A percentile compares a stretch with the other conserved stretches of the same genome.
These are phyloP conservation scores for Diaporthe aspalathi DNA, from an alignment of 2,329 filamentous ascomycete genomes.

Conservation along the genomic window DNA sequence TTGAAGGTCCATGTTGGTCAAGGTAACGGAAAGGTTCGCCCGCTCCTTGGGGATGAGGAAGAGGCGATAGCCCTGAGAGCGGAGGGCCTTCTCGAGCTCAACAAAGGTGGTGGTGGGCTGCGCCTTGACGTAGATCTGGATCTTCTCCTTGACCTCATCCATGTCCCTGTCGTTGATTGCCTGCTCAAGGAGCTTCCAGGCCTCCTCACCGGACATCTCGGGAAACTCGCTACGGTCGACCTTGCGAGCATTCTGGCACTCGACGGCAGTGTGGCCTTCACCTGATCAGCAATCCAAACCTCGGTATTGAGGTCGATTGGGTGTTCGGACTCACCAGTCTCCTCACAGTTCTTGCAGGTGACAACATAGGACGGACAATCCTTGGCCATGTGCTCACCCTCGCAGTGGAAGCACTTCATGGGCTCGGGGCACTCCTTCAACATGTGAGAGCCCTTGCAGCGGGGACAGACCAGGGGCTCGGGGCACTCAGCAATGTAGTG, in stretches of 20 bases:
- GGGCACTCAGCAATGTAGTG: slow-evolving; percentile 73
- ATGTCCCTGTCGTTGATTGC: slow-evolving; percentile 67
- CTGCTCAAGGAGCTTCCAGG: slow-evolving; percentile 66
- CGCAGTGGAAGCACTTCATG: slow-evolving; percentile 54
- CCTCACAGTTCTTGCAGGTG: slow-evolving; percentile 72
- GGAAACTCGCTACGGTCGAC: slow-evolving; percentile 65
- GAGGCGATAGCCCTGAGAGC: slow-evolving; percentile 62
- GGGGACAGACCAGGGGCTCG: slow-evolving; percentile 50
- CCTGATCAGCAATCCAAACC: slow-evolving; percentile 31
- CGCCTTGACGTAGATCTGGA: slow-evolving; percentile 72
- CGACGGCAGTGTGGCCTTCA: slow-evolving; percentile 64
- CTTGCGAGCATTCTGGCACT: slow-evolving; percentile 70
- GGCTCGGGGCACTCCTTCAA: slow-evolving; percentile 63
- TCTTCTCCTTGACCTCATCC: slow-evolving; percentile 70
- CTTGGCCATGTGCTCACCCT: slow-evolving; percentile 64
- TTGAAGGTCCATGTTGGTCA: slow-evolving; percentile 79
- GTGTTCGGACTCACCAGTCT: slow-evolving; percentile 62
- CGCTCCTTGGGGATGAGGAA: slow-evolving; percentile 74
- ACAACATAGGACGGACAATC: slow-evolving; percentile 61
- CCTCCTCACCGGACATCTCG: slow-evolving; percentile 62
- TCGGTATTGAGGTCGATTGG: neutral
- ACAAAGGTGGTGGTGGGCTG: slow-evolving; percentile 67
- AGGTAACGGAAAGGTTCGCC: slow-evolving; percentile 62
- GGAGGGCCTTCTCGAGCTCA: slow-evolving; percentile 71
- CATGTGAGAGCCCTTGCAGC: slow-evolving; percentile 63